These are phyloP conservation scores for Epithele typhae DNA, from an alignment of 768 basidiomycete genomes.

Conservation along the genomic window DNA sequence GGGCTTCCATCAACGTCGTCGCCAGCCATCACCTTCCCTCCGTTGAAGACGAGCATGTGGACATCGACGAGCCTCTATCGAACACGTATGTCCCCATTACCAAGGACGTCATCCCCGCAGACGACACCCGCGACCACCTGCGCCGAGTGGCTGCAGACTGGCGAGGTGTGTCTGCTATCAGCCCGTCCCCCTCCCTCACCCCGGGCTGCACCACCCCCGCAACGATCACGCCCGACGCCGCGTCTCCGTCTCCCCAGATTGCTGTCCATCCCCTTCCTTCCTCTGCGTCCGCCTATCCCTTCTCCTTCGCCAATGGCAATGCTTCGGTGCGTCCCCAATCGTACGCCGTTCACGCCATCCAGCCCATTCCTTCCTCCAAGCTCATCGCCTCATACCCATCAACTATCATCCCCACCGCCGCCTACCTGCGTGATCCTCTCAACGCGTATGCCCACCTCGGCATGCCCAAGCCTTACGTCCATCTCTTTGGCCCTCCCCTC, in stretches of 20 bases:
- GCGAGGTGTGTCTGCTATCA: slow-evolving; percentile 63
- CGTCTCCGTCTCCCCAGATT: slow-evolving; percentile 23
- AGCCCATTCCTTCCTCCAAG: slow-evolving; percentile 46
- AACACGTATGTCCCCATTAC: slow-evolving; percentile 42
- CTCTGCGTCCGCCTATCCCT: slow-evolving; percentile 28
- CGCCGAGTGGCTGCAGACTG: slow-evolving; percentile 58
- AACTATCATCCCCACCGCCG: slow-evolving; percentile 57
- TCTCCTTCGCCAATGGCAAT: slow-evolving; percentile 27
- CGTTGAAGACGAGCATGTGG: slow-evolving; percentile 42
- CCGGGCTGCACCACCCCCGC: slow-evolving; percentile 31
- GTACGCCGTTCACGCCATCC: slow-evolving; percentile 63
- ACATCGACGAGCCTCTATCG: slow-evolving; percentile 45
- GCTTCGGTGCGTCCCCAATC: slow-evolving; percentile 48
- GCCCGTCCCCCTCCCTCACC: slow-evolving; percentile 23
- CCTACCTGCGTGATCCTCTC: slow-evolving; percentile 74
- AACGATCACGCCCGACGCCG: slow-evolving; percentile 26
- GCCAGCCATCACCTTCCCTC: slow-evolving; percentile 13
- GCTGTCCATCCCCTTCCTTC: slow-evolving; percentile 29
- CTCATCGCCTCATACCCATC: slow-evolving; percentile 64
- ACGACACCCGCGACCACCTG: slow-evolving; percentile 42
- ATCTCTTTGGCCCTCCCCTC: slow-evolving; percentile 72
- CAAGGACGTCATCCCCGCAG: slow-evolving; percentile 40
- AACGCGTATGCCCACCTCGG: slow-evolving; percentile 86
- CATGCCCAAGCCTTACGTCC: slow-evolving; percentile 80
- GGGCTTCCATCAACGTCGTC: slow-evolving; percentile 32